Percentiles rank a stretch among this genome's conserved stretches.
Evolutionary conservation across 768 basidiomycete genomes (phyloP).

Genomic region (Polyporus arcularius): DNA sequence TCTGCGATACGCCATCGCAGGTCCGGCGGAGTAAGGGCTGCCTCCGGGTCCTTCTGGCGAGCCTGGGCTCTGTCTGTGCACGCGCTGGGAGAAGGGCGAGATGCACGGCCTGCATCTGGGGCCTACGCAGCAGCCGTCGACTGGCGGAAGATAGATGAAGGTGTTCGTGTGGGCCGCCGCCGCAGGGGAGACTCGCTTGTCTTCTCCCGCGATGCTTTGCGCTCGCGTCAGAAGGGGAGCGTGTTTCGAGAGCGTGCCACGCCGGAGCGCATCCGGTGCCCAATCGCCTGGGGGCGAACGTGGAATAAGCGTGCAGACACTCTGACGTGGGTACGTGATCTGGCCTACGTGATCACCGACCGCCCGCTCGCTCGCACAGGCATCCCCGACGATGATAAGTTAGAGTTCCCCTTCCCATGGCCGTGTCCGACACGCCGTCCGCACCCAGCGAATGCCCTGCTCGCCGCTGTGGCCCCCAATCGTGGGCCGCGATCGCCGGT

Average conservation of each 20-base stretch:
- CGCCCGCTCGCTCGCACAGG: not conserved
- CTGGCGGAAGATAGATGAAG: not conserved
- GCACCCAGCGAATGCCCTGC: not conserved
- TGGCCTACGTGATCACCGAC: conserved; percentile 17
- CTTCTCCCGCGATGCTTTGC: conserved; percentile 37
- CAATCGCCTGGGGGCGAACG: conserved; percentile 23
- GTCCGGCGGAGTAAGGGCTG: not conserved
- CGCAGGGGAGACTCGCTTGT: conserved; percentile 16
- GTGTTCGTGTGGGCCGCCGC: conserved; percentile 9
- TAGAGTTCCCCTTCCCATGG: not conserved
- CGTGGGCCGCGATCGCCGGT: not conserved
- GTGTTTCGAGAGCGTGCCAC: not conserved
- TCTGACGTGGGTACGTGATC: conserved; percentile 26
- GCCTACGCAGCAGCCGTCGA: not conserved
- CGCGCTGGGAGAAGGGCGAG: not conserved
- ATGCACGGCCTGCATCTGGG: not conserved
- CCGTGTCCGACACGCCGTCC: not conserved
- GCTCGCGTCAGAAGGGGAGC: conserved; percentile 13
- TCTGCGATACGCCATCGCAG: not conserved
- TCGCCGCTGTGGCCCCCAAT: not conserved
- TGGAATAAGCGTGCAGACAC: conserved; percentile 30
- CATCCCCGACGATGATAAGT: not conserved
- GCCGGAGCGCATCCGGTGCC: not conserved
- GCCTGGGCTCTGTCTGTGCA: not conserved
- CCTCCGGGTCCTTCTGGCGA: not conserved